Percentiles rank a stretch among this genome's conserved stretches.
These are phyloP conservation scores for Castanospermum australe DNA, from an alignment of 306 rosid species.

Conservation along the genomic window DNA sequence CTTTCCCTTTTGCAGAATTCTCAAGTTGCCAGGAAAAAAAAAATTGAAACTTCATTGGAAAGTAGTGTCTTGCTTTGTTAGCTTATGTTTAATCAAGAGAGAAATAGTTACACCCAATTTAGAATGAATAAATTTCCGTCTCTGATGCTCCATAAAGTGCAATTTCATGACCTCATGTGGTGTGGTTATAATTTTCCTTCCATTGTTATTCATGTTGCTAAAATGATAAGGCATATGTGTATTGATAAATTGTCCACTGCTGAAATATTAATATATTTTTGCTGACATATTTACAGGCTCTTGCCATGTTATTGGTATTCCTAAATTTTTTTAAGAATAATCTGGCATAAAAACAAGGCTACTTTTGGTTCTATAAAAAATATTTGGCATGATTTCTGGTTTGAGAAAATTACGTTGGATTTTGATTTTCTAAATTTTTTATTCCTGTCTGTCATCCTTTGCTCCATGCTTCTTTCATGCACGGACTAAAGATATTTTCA, in stretches of 20 bases:
- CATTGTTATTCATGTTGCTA: background rate
- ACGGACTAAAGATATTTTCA: too few relatives aligned
- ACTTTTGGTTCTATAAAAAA: background rate
- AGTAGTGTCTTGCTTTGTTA: conserved; percentile 6
- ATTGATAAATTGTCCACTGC: background rate
- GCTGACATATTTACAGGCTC: background rate
- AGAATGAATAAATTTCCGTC: too few relatives aligned
- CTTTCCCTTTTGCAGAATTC: background rate
- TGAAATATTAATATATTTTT: background rate
- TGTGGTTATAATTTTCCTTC: too few relatives aligned
- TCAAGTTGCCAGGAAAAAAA: background rate
- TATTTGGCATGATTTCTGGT: background rate
- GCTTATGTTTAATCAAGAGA: background rate
- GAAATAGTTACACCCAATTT: too few relatives aligned
- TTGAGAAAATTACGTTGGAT: background rate
- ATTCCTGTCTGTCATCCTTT: background rate
- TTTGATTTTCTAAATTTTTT: background rate
- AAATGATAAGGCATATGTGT: background rate
- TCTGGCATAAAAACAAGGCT: background rate
- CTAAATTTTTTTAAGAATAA: background rate
- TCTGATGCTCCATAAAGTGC: background rate
- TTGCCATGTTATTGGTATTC: background rate
- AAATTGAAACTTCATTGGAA: background rate
- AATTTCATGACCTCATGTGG: background rate
- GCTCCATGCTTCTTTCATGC: too few relatives aligned